These are phyloP conservation scores for Grosmannia penicillata DNA, from an alignment of 2,329 filamentous ascomycete genomes.

Conservation along the genomic window DNA sequence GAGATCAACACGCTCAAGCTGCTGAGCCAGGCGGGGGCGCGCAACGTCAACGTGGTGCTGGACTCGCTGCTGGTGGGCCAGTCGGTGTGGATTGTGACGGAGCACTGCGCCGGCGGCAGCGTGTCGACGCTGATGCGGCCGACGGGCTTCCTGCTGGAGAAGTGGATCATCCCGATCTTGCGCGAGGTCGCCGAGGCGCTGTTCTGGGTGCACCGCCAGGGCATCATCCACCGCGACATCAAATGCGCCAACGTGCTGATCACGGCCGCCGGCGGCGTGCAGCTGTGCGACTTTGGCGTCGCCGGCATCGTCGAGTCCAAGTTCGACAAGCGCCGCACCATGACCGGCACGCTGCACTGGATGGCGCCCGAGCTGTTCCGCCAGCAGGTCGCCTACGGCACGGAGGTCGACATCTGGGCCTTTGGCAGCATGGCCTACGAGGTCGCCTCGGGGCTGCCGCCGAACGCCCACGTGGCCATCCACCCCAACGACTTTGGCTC, in stretches of 20 bases:
- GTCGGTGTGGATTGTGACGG: constrained; percentile 77
- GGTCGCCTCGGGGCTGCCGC: constrained; percentile 64
- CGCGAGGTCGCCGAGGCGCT: constrained; percentile 52
- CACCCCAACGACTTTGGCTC: constrained; percentile 36
- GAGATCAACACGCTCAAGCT: constrained; percentile 56
- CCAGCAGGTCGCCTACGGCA: constrained; percentile 45
- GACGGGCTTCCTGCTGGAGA: constrained; percentile 54
- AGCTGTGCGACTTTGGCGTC: constrained; percentile 76
- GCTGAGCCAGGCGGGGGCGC: constrained; percentile 57
- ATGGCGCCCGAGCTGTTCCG: constrained; percentile 72
- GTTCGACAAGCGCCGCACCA: constrained; percentile 62
- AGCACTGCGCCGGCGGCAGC: constrained; percentile 75
- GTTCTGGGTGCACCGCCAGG: constrained; percentile 51
- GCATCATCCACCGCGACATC: constrained; percentile 57
- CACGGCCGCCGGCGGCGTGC: constrained; percentile 60
- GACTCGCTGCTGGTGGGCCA: constrained; percentile 65
- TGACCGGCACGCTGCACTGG: constrained; percentile 74
- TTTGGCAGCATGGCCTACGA: constrained; percentile 71
- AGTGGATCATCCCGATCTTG: constrained; percentile 34
- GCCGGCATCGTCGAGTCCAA: constrained; percentile 64
- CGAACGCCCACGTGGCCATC: constrained; percentile 40
- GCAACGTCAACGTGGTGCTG: constrained; percentile 70
- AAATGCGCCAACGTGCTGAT: constrained; percentile 71
- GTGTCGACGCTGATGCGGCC: constrained; percentile 59
- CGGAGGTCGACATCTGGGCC: constrained; percentile 71